These are phyloP conservation scores for Gracilaria domingensis DNA, from an alignment of 23 red algal genomes.

Conservation along the genomic window DNA sequence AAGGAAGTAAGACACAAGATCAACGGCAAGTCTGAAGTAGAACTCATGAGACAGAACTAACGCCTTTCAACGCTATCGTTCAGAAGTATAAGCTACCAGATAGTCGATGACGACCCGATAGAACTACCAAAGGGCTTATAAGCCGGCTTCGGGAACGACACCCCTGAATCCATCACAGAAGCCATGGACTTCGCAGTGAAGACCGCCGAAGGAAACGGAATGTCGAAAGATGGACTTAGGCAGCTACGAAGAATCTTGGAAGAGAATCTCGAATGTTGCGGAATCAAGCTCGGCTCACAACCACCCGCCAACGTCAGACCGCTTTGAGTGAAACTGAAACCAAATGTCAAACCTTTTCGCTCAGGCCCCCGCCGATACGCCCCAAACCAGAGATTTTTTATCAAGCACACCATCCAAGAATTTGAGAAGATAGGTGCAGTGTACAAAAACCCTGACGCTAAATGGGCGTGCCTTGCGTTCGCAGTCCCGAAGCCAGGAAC, in stretches of 20 bases:
- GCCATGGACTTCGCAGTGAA: background rate
- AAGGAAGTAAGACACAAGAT: background rate
- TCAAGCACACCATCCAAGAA: background rate
- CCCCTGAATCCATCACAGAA: background rate
- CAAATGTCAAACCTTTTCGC: background rate
- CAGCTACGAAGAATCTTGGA: background rate
- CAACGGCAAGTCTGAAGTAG: background rate
- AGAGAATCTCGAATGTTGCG: background rate
- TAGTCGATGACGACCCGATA: constrained; percentile 29
- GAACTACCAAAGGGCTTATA: background rate
- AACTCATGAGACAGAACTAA: background rate
- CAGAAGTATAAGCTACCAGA: background rate
- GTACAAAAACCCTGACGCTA: background rate
- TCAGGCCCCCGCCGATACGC: background rate
- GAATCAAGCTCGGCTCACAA: constrained; percentile 18
- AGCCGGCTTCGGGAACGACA: background rate
- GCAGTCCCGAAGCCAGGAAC: constrained; percentile 43
- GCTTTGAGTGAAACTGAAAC: background rate
- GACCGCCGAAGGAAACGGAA: background rate
- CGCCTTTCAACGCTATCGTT: background rate
- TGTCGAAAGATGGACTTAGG: background rate
- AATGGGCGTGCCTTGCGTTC: constrained; percentile 7
- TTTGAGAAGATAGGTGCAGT: constrained; percentile 38
- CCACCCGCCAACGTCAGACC: constrained; percentile 31
- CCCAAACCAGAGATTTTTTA: background rate